Conservation (phyloP, 202 grass and related monocot species). For the Panicum virgatum region DNA sequence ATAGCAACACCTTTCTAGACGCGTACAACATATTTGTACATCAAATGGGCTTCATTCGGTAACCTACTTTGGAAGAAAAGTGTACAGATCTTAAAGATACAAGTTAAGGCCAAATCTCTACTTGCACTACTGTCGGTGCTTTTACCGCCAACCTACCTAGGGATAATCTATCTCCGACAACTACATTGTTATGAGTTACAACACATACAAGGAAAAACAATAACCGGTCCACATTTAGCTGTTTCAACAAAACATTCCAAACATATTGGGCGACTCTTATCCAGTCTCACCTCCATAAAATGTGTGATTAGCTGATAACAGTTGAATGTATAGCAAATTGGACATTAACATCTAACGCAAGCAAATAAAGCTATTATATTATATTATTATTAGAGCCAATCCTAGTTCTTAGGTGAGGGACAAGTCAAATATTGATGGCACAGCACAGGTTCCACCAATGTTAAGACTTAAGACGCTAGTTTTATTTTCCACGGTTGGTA, state of each 20-base stretch:
- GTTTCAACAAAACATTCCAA: background rate
- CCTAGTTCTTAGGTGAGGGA: background rate
- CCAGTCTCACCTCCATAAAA: background rate
- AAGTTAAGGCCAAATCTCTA: background rate
- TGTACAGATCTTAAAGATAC: background rate
- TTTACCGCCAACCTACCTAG: too few relatives aligned
- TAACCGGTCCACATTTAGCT: background rate
- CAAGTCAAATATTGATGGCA: background rate
- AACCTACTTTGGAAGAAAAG: slow-evolving; percentile 16
- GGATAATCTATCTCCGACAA: too few relatives aligned
- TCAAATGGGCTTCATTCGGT: background rate
- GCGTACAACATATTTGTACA: background rate
- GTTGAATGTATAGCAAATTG: background rate
- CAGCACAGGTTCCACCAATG: background rate
- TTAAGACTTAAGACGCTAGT: background rate
- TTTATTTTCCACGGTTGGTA: background rate
- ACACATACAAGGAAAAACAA: background rate
- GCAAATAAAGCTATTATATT: background rate
- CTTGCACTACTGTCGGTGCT: too few relatives aligned
- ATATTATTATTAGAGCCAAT: background rate
- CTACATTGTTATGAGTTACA: background rate
- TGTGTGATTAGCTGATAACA: background rate
- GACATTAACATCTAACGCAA: background rate
- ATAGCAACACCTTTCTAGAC: background rate
- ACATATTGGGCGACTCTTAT: background rate